Evolutionary conservation across 345 rosid genomes (phyloP), one percentile per base, ranked within the genome.

Genomic region (Heritiera littoralis): DNA sequence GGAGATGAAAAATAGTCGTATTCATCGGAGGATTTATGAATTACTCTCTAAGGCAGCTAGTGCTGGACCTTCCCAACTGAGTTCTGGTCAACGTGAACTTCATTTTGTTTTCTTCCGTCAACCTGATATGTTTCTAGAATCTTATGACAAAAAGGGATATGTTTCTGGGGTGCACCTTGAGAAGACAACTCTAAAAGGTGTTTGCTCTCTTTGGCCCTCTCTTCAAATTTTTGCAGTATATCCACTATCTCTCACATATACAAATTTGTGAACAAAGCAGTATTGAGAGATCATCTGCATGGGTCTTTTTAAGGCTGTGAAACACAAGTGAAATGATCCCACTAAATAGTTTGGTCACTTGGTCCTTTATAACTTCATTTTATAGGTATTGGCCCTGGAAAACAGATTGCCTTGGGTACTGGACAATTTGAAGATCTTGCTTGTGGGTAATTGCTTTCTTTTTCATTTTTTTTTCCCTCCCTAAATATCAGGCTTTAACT

Each of bases 21-120:
- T 89, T 64, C 84, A 81, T 58, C 84, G 82, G 86, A 87, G 95
- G 81, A 82, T 91, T 74, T 77, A 89, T 20, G 95, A 91, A 72
- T 79, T 91, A 81, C 90, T 91, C 77, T 87, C 89, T n/a, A 91
- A 87, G 84, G 89, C 89, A 71, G 56, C 56, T 5, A 3, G 3
- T 52, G 56, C 56, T 3, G 80, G 78, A 78, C 79, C 85, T 77
- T 81, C 89, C 61, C 66, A 74, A 80, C 86, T 87, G 13, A 82
- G 79, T 75, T 81, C 89, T 48, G 90, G 86, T 83, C 93, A 87
- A 80, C 87, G 86, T 51, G 95, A 95, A 83, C 94, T 95, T 77
- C 94, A 91, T 78, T 93, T 95, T 86, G 85, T 91, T 84, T 95
- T 95, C 90, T 93, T 90, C 85, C 86, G 80, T 76, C 92, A 90